Base-by-base conservation (phyloP, 2,329 filamentous ascomycete species). In the Ascochyta koolunga region DNA sequence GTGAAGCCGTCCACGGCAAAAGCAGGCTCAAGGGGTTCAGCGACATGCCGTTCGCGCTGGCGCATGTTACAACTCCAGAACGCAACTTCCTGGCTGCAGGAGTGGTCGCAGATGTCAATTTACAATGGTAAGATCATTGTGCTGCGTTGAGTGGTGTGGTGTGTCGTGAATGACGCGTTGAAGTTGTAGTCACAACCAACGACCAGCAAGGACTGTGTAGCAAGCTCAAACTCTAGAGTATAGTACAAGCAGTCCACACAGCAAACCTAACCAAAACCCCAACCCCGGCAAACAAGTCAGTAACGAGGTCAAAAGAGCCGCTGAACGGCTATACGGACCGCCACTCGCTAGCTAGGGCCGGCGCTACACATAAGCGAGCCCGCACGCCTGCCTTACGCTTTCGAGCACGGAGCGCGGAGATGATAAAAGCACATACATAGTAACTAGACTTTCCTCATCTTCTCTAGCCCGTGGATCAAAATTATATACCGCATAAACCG, bases 321-420 rank as follows among this genome's bases (percentile, higher is more conserved):
- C 29, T 2, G 19, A 8, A 21, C 37, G 50, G 43, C 46, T 27
- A 16, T 11, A 10, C 40, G 39, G 45, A 36, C 51, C 51, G 31
- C 18, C 13, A 43, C 29, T 48, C 50, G 39, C 39, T 54, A 49
- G 50, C 39, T 54, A 49, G 50, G 35, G 33, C 29, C 18, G 7
- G n/a, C 18, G 32, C 18, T 9, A 19, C 9, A 9, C 16, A 3
- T 22, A 19, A 29, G 10, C 35, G 33, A 29, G 19, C 15, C 16
- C 11, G 25, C 29, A 9, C 33, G 43, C 43, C 16, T 38, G 24
- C 9, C 3, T 16, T 42, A 22, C 46, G 31, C 5, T 33, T 49
- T 41, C 27, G 1, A 37, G 21, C 37, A 35, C 45, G 45, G 45
- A 41, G 29, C 37, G 8, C 27, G 18, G 36, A 33, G 15, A 7